Conservation (phyloP, 1,284 basidiomycete genomes). For the Boletus semigastroideus region DNA sequence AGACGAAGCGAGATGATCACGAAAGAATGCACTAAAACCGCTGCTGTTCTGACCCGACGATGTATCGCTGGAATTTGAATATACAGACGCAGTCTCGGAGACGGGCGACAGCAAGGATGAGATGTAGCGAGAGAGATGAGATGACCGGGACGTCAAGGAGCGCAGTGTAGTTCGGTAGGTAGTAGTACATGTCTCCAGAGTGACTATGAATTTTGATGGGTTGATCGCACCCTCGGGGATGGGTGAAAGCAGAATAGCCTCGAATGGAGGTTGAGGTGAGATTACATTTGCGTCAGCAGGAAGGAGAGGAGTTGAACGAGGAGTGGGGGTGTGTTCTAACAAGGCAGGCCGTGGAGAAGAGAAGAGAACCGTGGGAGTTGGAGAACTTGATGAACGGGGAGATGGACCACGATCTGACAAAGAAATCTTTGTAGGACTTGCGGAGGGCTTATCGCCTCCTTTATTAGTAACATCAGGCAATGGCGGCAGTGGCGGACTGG, state of each 20-base stretch:
- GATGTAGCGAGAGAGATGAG: slow-evolving; percentile 60
- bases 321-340: slow-evolving; percentile 36
- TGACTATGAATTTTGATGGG: slow-evolving; percentile 61
- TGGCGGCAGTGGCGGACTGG: slow-evolving; percentile 58
- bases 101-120: slow-evolving; percentile 43
- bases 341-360: slow-evolving; percentile 45
- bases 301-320: slow-evolving; percentile 41
- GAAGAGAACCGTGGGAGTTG: slow-evolving; percentile 32
- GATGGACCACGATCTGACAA: slow-evolving; percentile 25
- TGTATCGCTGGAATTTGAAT: slow-evolving; percentile 46
- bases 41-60: slow-evolving; percentile 32
- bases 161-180: slow-evolving; percentile 62
- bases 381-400: slow-evolving; percentile 41
- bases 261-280: slow-evolving; percentile 52
- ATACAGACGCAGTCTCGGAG: slow-evolving; percentile 49
- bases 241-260: slow-evolving; percentile 63
- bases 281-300: slow-evolving; percentile 38
- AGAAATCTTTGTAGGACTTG: slow-evolving; percentile 20
- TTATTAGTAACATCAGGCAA: slow-evolving; percentile 34
- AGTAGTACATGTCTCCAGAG: slow-evolving; percentile 66
- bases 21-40: slow-evolving; percentile 43
- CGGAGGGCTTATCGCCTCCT: slow-evolving; percentile 21
- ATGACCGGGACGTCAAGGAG: slow-evolving; percentile 66
- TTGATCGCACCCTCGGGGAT: slow-evolving; percentile 48
- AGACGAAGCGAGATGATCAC: slow-evolving; percentile 58